Conservation (phyloP, 768 basidiomycete species). For the Xerocomus spinulosus region DNA sequence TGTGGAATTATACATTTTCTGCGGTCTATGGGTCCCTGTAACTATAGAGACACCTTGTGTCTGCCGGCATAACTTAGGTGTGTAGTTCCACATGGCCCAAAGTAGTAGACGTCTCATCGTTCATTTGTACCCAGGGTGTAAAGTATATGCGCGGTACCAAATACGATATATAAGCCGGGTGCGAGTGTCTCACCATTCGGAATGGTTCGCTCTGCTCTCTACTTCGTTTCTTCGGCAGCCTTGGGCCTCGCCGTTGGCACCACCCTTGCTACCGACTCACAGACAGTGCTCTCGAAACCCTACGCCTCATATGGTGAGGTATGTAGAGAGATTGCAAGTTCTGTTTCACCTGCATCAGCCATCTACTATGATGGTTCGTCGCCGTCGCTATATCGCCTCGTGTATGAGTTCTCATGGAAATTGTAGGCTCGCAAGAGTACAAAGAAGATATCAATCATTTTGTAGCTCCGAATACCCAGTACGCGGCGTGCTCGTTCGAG, state of each 20-base stretch:
- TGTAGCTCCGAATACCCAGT: constrained; percentile 43
- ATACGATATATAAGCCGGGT: too few species aligned
- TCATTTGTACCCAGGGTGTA: too few species aligned
- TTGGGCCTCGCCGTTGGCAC: background rate
- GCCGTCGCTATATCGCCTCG: background rate
- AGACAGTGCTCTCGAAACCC: background rate
- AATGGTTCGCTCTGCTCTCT: background rate
- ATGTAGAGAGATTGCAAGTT: constrained; percentile 36
- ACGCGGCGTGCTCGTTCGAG: constrained; percentile 50
- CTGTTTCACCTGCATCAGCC: constrained; percentile 40
- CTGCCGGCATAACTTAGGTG: too few species aligned
- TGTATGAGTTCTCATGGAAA: background rate
- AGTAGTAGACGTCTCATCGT: too few species aligned
- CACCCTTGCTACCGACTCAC: background rate
- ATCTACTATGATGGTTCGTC: constrained; percentile 43
- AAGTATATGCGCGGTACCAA: too few species aligned
- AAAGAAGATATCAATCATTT: constrained; percentile 44
- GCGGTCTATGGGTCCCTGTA: too few species aligned
- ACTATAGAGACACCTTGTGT: too few species aligned
- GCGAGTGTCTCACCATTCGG: too few species aligned
- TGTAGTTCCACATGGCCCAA: too few species aligned
- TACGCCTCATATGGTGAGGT: background rate
- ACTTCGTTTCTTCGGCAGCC: background rate
- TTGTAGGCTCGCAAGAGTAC: constrained; percentile 27
- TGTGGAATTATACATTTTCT: too few species aligned